Evolutionary conservation across 441 rosid species (phyloP).

Genomic region (Geranium incanum): DNA sequence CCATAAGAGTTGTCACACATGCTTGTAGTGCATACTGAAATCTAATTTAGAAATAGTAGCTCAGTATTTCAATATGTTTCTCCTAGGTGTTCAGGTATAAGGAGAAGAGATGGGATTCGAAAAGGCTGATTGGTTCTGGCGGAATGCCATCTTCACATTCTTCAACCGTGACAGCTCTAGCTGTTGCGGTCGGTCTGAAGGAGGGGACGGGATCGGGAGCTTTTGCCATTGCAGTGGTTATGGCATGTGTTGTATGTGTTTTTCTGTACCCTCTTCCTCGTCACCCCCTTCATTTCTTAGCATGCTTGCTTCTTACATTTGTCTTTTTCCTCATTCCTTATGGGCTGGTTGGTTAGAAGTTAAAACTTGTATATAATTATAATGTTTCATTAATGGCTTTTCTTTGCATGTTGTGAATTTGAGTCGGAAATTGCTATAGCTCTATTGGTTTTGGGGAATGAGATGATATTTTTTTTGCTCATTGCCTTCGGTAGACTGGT

Average conservation of each 20-base stretch:
- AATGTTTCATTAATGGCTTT: not conserved
- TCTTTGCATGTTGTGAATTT: too few species aligned
- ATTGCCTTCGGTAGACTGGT: too few species aligned
- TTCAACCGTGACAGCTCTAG: slow-evolving; percentile 82
- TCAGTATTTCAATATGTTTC: slow-evolving; percentile 33
- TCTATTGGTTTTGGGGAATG: not conserved
- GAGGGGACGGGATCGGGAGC: slow-evolving; percentile 68
- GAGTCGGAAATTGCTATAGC: not conserved
- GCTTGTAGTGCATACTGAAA: not conserved
- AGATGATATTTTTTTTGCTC: not conserved
- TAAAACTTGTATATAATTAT: not conserved
- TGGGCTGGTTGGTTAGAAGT: not conserved
- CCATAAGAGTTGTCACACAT: not conserved
- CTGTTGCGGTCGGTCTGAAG: slow-evolving; percentile 68
- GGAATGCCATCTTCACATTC: slow-evolving; percentile 99
- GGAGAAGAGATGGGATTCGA: slow-evolving; percentile 95
- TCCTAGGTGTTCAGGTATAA: slow-evolving; percentile 85
- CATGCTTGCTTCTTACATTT: not conserved
- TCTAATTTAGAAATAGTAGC: slow-evolving; percentile 16
- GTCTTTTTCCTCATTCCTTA: too few species aligned
- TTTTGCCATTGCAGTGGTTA: slow-evolving; percentile 72
- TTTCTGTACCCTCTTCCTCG: not conserved
- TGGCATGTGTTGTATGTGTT: slow-evolving; percentile 73
- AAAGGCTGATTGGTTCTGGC: slow-evolving; percentile 73
- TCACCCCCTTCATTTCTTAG: not conserved